Evolutionary conservation across 768 basidiomycete species (phyloP), one percentile per base, ranked within the genome.

Genomic region (Phaffia australis): DNA sequence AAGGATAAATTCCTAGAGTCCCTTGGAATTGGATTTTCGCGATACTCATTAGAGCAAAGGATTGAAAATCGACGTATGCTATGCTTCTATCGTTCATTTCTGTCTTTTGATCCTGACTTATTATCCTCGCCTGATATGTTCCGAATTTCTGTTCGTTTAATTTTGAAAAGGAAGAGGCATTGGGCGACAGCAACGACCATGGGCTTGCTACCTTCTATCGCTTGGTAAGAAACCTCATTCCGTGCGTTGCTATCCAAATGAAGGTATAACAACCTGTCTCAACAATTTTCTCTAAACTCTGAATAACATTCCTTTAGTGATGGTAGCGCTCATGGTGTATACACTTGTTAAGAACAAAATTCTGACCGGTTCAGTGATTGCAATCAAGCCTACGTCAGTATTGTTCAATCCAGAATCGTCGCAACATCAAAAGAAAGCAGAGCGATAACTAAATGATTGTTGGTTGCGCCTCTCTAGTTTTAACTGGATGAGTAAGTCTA

Each of bases 401-500:
- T 29, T 50, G 25, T 7, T 46, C 48, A 6, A 21, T 9, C 49
- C 25, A 6, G 30, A n/a, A 35, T 42, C 27, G 21, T 21, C 35
- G 30, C 21, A n/a, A 35, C 59, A 46, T 11, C n/a, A 6, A 11
- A 25, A 42, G n/a, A 27, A 23, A 6, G 4, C 18, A 42, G n/a
- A 27, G 16, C 47, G 29, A 15, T 2, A 1, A 29, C 21, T 47
- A 21, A 3, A 42, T 46, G 15, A 16, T 16, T 59, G 19, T 32
- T 6, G 56, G 56, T 49, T 50, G 23, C 23, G 60, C 35, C 3
- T 7, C 32, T 29, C 14, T 25, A 64, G 29, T 6, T 64, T 67
- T 47, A 67, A 67, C 47, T 67, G 66, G 66, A 67, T 67, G 66
- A 66, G 65, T 66, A 16, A 25, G 58, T 32, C 25, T 19, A 7